These are phyloP conservation scores for Vaccinium macrocarpon DNA, from an alignment of 148 eudicot species.

Conservation along the genomic window DNA sequence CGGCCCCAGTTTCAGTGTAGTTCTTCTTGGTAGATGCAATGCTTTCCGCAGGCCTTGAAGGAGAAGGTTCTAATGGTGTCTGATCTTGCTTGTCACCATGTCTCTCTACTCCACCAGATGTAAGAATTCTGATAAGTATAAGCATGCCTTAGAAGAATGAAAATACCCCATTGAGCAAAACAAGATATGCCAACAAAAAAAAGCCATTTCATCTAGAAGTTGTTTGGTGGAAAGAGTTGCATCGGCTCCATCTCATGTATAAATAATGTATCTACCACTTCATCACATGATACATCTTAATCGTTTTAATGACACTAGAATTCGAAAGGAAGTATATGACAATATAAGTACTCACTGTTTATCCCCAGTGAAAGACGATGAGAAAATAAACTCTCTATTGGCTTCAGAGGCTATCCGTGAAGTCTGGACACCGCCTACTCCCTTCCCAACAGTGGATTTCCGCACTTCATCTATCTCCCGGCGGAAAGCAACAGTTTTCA, in stretches of 20 bases:
- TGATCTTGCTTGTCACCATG: constrained; percentile 29
- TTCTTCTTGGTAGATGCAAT: constrained; percentile 33
- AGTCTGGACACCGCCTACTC: constrained; percentile 88
- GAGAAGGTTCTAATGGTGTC: constrained; percentile 31
- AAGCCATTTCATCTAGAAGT: background rate
- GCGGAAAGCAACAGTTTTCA: constrained; percentile 97
- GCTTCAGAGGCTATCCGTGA: constrained; percentile 98
- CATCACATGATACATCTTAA: background rate
- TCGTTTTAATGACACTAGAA: background rate
- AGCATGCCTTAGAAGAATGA: background rate
- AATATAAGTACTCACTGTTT: constrained; percentile 54
- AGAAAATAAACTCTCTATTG: constrained; percentile 83
- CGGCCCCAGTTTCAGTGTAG: constrained; percentile 29
- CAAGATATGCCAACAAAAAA: background rate
- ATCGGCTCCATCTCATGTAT: constrained; percentile 13
- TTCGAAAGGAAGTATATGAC: constrained; percentile 1
- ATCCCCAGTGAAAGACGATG: constrained; percentile 90
- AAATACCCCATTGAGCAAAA: background rate
- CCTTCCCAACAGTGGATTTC: constrained; percentile 84
- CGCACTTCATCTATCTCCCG: constrained; percentile 94
- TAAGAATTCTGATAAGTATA: constrained; percentile 47
- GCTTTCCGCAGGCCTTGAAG: constrained; percentile 23
- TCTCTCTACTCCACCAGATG: constrained; percentile 59
- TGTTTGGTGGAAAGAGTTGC: constrained; percentile 5
- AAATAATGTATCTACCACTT: background rate